Evolutionary conservation across 2,329 filamentous ascomycete genomes (phyloP), one percentile per base, ranked within the genome.

Genomic region (Neofusicoccum umdonicola): DNA sequence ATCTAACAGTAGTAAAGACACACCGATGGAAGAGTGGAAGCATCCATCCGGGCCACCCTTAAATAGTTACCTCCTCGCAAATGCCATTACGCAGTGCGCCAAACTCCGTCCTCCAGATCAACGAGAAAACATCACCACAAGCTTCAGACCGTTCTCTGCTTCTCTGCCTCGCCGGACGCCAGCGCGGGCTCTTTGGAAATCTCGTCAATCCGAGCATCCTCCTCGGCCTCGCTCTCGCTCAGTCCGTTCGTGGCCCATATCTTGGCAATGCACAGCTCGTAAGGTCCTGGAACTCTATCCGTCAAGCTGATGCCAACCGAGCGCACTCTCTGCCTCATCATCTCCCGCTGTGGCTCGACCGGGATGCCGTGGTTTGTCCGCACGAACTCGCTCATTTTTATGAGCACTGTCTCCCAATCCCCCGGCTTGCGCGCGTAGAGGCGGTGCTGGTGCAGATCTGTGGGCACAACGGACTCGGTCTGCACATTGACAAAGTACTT

Each of bases 401-500:
- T 90, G 52, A 96, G 78, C n/a, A 97, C 86, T 1, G 95, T 97
- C 83, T 99, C 94, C 95, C 95, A 99, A 71, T 93, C 85, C 0
- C 93, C 93, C 0, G 91, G 88, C 8, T 87, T 86, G 72, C 88
- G 89, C 8, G 90, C 85, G 70, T 92, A 96, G 4, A 99, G 79
- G 57, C 95, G 84, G 77, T 99, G 95, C 76, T 99, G 95, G 77
- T 98, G 95, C 68, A 99, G 83, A 76, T 99, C 95, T n/a, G 93
- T 94, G 11, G 92, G 91, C 54, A 97, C 91, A 63, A 99, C 89
- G 1, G 91, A 91, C 74, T 99, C 94, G 3, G 93, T 97, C 81
- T 98, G 95, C 15, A 99, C 82, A 77, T 99, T 99, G 72, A 99
- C 87, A 65, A 97, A 92, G 81, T 98, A 99, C 71, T 91, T 90